Base-by-base conservation (phyloP, 2,329 filamentous ascomycete species). In the Coleophoma cylindrospora region DNA sequence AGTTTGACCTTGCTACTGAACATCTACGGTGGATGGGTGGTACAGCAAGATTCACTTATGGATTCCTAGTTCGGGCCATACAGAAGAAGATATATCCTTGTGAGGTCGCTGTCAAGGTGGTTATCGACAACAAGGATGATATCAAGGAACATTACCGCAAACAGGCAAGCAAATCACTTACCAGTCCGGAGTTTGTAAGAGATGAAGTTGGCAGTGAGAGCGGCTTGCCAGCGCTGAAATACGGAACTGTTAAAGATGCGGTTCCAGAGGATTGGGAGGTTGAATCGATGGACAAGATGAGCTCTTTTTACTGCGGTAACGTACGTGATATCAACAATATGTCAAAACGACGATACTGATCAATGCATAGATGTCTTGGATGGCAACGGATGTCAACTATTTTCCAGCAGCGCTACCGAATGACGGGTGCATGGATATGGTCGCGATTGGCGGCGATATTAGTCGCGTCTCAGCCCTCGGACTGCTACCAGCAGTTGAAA, bases 221-320 rank as follows among this genome's bases (percentile, higher is more conserved):
- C 11, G 41, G 41, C 5, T 73, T 96, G 10, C 91, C 91, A 2
- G 65, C 76, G 11, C 72, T 96, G 33, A 77, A 79, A 58, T 94
- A 87, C 59, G 92, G 92, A 41, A 91, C 87, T 0, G 72, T 91
- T 51, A 79, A 80, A 43, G 88, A 94, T 58, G 74, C 83, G 11
- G 66, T 96, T 0, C 91, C 90, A 0, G 68, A 77, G 2, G 84
- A 80, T 43, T 96, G 92, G 90, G 75, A 85, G 52, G 71, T 85
- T 14, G 70, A 86, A 3, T 80, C 86, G 0, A 77, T 85, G 53
- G 82, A 91, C 55, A 88, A 85, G 17, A 74, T 96, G 50, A 90
- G 90, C 48, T 96, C 87, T 62, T 95, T 97, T 66, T 96, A 94
- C 69, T 87, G 84, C 21, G 92, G 92, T 52, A 97, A 96, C 65